Evolutionary conservation across 2,329 filamentous ascomycete genomes (phyloP), one percentile per base, ranked within the genome.

Genomic region (Lithohypha guttulata): DNA sequence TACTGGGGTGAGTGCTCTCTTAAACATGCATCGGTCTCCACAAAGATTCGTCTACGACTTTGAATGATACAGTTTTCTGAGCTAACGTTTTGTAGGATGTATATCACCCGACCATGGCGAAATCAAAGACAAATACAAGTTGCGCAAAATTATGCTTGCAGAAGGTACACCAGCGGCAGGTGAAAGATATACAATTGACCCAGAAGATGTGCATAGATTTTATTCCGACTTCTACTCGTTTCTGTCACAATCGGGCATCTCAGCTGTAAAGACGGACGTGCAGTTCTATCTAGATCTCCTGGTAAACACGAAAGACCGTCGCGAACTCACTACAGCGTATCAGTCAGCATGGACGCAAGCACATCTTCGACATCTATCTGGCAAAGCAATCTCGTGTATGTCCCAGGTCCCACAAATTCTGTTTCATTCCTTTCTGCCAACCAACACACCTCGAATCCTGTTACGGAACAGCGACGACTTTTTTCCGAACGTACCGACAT

Each of bases 1-100:
- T 94, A 94, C 58, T 95, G 91, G 91, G 89, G 85, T 32, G 87
- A n/a, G n/a, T n/a, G n/a, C n/a, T n/a, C n/a, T n/a, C n/a, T n/a
- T n/a, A n/a, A n/a, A n/a, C n/a, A n/a, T n/a, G n/a, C n/a, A n/a
- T n/a, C n/a, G n/a, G n/a, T n/a, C n/a, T n/a, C n/a, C n/a, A n/a
- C n/a, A n/a, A n/a, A n/a, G n/a, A n/a, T n/a, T n/a, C n/a, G n/a
- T n/a, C n/a, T n/a, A n/a, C n/a, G n/a, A n/a, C n/a, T n/a, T n/a
- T n/a, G n/a, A n/a, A n/a, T n/a, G n/a, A n/a, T n/a, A n/a, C n/a
- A n/a, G n/a, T n/a, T n/a, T n/a, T n/a, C n/a, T n/a, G n/a, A n/a
- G n/a, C n/a, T n/a, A n/a, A n/a, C n/a, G n/a, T n/a, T n/a, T n/a
- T n/a, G n/a, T n/a, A n/a, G n/a, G n/a, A n/a, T n/a, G 87, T 0